Evolutionary conservation across 2,329 filamentous ascomycete species (phyloP).

Genomic region (Aciculosporium take): DNA sequence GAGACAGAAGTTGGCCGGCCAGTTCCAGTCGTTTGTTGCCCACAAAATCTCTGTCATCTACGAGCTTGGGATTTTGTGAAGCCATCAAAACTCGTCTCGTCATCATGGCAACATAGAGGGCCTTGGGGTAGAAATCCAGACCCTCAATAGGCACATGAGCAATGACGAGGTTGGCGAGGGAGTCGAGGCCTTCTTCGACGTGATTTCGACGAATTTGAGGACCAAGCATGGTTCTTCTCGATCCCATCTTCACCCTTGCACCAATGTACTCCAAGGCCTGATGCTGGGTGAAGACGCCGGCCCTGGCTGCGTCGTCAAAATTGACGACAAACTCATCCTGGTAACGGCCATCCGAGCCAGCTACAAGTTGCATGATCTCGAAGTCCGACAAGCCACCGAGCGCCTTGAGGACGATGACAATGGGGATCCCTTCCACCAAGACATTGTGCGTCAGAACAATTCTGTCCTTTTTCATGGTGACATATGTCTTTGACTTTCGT

Average conservation of each 20-base stretch:
- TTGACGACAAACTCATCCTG: slow-evolving; percentile 94
- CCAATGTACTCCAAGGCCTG: slow-evolving; percentile 92
- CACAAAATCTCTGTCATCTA: slow-evolving; percentile 95
- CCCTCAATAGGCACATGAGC: slow-evolving; percentile 87
- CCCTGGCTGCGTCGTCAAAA: slow-evolving; percentile 79
- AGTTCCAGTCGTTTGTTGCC: slow-evolving; percentile 94
- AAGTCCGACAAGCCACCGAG: slow-evolving; percentile 89
- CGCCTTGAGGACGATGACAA: slow-evolving; percentile 84
- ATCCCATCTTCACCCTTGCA: slow-evolving; percentile 72
- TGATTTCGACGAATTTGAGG: slow-evolving; percentile 56
- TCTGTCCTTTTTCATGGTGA: slow-evolving; percentile 83
- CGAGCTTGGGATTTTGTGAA: slow-evolving; percentile 71
- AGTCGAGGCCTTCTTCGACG: slow-evolving; percentile 83
- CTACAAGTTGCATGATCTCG: slow-evolving; percentile 83
- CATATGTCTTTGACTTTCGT: slow-evolving; percentile 94
- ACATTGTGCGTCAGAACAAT: slow-evolving; percentile 89
- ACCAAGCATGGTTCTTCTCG: slow-evolving; percentile 42
- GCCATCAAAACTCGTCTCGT: slow-evolving; percentile 91
- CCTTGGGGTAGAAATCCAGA: slow-evolving; percentile 92
- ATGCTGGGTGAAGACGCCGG: slow-evolving; percentile 80
- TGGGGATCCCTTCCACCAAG: slow-evolving; percentile 82
- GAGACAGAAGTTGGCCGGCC: slow-evolving; percentile 82
- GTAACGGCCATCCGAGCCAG: slow-evolving; percentile 73
- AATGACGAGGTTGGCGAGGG: slow-evolving; percentile 81
- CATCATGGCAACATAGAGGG: slow-evolving; percentile 94